Conservation (phyloP, 805 yeast species). For the Ogataea chonburiensis region DNA sequence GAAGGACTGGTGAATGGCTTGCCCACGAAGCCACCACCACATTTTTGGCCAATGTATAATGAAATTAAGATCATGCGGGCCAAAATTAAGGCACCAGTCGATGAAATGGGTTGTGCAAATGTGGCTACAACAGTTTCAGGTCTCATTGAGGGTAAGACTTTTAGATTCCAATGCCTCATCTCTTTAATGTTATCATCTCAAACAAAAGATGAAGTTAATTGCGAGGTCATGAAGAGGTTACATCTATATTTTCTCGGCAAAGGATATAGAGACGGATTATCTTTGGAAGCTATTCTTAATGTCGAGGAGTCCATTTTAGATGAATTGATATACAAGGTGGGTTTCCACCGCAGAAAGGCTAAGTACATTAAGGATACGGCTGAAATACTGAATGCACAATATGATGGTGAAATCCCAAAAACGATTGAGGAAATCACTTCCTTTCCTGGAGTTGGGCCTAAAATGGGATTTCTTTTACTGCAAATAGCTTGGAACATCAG, state of each 20-base stretch:
- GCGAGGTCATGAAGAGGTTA: slow-evolving; percentile 63
- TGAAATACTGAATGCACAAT: slow-evolving; percentile 46
- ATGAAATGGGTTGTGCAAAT: slow-evolving; percentile 79
- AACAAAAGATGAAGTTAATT: slow-evolving; percentile 86
- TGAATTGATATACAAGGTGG: slow-evolving; percentile 69
- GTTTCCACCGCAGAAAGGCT: slow-evolving; percentile 84
- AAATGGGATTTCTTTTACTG: slow-evolving; percentile 82
- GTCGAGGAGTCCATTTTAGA: slow-evolving; percentile 61
- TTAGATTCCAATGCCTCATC: slow-evolving; percentile 71
- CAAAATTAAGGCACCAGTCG: slow-evolving; percentile 77
- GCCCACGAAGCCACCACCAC: slow-evolving; percentile 26
- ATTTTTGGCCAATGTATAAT: slow-evolving; percentile 57
- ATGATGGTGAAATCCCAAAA: slow-evolving; percentile 70
- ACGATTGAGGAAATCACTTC: slow-evolving; percentile 60
- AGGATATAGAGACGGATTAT: slow-evolving; percentile 50
- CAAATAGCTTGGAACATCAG: slow-evolving; percentile 80
- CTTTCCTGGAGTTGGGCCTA: slow-evolving; percentile 93
- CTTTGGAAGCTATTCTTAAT: slow-evolving; percentile 50
- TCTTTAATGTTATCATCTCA: slow-evolving; percentile 88
- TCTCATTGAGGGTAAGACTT: slow-evolving; percentile 38
- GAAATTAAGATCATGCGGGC: slow-evolving; percentile 66
- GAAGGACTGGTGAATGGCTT: background rate
- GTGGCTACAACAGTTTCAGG: slow-evolving; percentile 46
- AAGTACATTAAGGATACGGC: slow-evolving; percentile 62
- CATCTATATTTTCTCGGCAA: slow-evolving; percentile 44